Base-by-base conservation (phyloP, 1,284 basidiomycete genomes). In the Pseudozyma hubeiensis region DNA sequence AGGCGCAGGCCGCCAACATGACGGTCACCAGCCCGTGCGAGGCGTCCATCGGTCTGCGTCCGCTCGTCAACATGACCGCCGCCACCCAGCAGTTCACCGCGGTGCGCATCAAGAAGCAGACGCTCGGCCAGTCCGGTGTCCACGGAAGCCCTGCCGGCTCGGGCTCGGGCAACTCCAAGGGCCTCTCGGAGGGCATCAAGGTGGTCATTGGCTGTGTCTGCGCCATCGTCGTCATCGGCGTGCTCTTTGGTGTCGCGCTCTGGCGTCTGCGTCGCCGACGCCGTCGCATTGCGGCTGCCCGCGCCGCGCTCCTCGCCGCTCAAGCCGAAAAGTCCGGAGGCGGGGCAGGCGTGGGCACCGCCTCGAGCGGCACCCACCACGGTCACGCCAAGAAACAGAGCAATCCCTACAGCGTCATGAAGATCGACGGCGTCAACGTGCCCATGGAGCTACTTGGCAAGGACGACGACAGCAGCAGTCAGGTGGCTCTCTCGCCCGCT, bases 121-220 rank as follows among this genome's bases (percentile, higher is more conserved):
- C 52, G 19, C 70, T 81, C 30, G 79, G 79, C 16, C 54, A 69
- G 45, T 78, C 68, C 13, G 61, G 60, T 30, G 37, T 70, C 24
- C 53, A 64, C 43, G 64, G 60, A 14, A 54, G 59, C 35, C 31
- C 53, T 31, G 51, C 63, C 19, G 55, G 37, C 54, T 58, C 57
- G 19, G 49, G 48, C 43, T 62, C 69, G 1, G 62, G 60, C 30
- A 55, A 62, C 37, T 29, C 49, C 39, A 69, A 78, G 43, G 79
- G 77, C 8, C 64, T 77, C 11, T 78, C 75, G 45, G 75, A 68
- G 34, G 79, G 74, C 9, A 79, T 81, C 63, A 78, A 78, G 44
- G 68, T 78, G 19, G 76, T 81, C 48, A 64, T 74, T 17, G 77
- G 75, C 19, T 62, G 79, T 53, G 61, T 77, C 10, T 61, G 64